phyloP scores from a whole-genome alignment of 345 rosid genomes.

The Salix purpurea region DNA sequence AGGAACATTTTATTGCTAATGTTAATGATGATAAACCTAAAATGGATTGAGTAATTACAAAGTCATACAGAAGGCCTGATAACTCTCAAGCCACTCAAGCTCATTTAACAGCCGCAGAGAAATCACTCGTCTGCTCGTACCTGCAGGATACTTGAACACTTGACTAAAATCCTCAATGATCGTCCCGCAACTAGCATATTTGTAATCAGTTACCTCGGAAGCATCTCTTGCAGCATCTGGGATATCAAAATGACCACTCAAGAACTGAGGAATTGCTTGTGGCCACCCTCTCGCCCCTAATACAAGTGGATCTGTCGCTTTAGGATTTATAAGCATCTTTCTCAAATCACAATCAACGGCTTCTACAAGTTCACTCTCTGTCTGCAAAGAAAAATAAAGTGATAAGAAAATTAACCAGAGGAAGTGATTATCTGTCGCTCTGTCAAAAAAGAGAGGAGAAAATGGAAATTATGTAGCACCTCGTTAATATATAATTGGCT shows the following conservation, averaged over 20 bases:
- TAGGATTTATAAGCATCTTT: constrained; percentile 81
- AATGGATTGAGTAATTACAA: not conserved
- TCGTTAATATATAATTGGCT: not conserved
- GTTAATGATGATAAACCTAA: not conserved
- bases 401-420: not conserved
- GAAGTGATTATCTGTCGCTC: not conserved
- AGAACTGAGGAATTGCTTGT: constrained; percentile 91
- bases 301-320: constrained; percentile 61
- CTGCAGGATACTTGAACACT: not conserved
- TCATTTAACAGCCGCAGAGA: not conserved
- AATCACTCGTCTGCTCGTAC: not conserved
- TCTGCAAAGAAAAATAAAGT: constrained; percentile 31
- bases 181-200: constrained; percentile 15
- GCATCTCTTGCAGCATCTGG: constrained; percentile 48
- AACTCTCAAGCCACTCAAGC: constrained; percentile 3
- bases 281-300: constrained; percentile 85
- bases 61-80: not conserved
- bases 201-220: constrained; percentile 55
- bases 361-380: constrained; percentile 66
- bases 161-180: not conserved
- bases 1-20: not conserved
- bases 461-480: not conserved
- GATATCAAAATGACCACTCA: constrained; percentile 74
- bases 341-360: constrained; percentile 85
- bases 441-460: not conserved